These are phyloP conservation scores for Carpinus viminea DNA, from an alignment of 306 rosid genomes.

Conservation along the genomic window DNA sequence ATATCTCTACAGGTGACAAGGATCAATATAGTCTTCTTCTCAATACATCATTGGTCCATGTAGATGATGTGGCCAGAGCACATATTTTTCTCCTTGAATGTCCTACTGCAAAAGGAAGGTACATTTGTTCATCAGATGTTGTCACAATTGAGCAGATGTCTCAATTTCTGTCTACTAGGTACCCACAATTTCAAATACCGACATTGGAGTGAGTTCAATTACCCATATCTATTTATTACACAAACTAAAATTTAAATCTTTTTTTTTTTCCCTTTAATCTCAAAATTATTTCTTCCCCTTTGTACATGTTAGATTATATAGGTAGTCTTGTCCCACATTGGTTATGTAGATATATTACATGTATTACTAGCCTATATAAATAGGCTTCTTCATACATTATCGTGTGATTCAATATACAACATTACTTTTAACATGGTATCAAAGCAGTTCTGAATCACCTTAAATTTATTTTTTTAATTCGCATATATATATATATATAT, in stretches of 20 bases:
- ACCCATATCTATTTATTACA: background rate
- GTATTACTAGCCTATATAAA: no score
- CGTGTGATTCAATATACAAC: no score
- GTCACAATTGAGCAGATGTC: conserved; percentile 31
- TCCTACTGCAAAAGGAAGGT: conserved; percentile 56
- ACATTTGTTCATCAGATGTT: conserved; percentile 50
- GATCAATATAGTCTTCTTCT: conserved; percentile 27
- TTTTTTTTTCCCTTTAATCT: background rate
- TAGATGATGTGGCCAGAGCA: conserved; percentile 62
- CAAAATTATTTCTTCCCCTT: background rate
- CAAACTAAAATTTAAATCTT: background rate
- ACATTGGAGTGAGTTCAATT: conserved; percentile 51
- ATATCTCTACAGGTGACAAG: conserved; percentile 39
- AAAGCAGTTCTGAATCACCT: no score
- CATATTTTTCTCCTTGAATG: conserved; percentile 59
- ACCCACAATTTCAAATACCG: conserved; percentile 49
- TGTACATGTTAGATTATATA: no score
- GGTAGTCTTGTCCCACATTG: no score
- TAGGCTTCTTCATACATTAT: no score
- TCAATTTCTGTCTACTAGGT: conserved; percentile 38
- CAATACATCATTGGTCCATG: conserved; percentile 45
- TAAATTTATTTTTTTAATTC: no score
- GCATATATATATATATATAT: no score
- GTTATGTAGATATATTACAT: no score
- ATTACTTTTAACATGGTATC: no score